Base-by-base conservation (phyloP, 2,329 filamentous ascomycete species). In the Diaporthe capsici region DNA sequence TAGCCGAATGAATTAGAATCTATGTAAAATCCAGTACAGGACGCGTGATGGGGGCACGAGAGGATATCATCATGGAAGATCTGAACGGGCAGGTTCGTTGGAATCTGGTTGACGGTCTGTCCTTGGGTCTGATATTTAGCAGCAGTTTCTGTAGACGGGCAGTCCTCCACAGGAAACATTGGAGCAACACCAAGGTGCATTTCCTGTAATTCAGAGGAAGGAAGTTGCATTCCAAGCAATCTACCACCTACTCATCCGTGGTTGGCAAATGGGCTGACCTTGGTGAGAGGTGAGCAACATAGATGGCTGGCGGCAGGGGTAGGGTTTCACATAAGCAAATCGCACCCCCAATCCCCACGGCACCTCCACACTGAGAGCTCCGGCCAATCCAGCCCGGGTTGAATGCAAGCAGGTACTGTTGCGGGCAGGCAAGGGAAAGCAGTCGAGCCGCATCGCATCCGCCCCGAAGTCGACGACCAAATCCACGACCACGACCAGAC, bases 381-480 rank as follows among this genome's bases (percentile, higher is more conserved):
- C 15, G 34, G 53, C 71, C 71, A 70, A 74, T 58, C 74, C 57
- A 60, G 31, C 31, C 34, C 22, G 22, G 3, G 37, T 39, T 17
- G 61, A 65, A 71, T 20, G 15, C 58, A 74, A 71, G 49, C 44
- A 71, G 22, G 9, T 34, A 15, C 37, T 17, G 10, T 44, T 4
- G 42, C 34, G 34, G 42, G 34, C 47, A 49, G 28, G 31, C 37
- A 55, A 57, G n/a, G 17, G n/a, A 17, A 75, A 39, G 31, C 49
- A 57, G 17, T 63, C 15, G 70, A 72, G 70, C 70, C 70, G 70
- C 58, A 63, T 55, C 44, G 57, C 58, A 63, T 20, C 31, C 28
- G 9, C 39, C 28, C 28, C 44, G 12, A 37, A 44, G 25, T 55
- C 60, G 39, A 53, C 71, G 20, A 31, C 49, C 39, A 28, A 72